phyloP scores from a whole-genome alignment of 2,329 filamentous ascomycete species.

The Talaromyces sp. region DNA sequence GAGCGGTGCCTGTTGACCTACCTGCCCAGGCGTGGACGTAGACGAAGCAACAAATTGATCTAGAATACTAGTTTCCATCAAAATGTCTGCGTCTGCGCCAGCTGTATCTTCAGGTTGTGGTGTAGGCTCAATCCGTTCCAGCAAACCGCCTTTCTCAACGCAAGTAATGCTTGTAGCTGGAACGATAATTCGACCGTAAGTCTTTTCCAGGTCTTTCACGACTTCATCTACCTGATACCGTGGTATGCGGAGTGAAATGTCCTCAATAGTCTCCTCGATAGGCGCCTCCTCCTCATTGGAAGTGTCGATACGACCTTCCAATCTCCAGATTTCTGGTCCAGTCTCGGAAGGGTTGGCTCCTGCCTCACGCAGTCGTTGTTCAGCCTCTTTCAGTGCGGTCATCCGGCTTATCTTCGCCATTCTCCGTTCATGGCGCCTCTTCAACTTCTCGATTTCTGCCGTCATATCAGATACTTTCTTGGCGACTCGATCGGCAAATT shows the following conservation, averaged over 20 bases:
- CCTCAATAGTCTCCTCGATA: constrained; percentile 22
- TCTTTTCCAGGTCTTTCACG: constrained; percentile 67
- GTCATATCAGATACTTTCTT: constrained; percentile 70
- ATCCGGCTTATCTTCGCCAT: constrained; percentile 71
- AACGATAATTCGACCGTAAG: constrained; percentile 64
- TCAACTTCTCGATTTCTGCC: constrained; percentile 80
- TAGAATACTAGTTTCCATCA: constrained; percentile 34
- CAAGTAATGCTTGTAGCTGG: constrained; percentile 64
- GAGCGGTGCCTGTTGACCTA: constrained; percentile 28
- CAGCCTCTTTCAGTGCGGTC: constrained; percentile 67
- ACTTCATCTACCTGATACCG: constrained; percentile 63
- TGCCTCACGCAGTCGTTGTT: constrained; percentile 69
- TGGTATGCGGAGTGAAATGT: constrained; percentile 42
- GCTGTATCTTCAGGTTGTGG: constrained; percentile 32
- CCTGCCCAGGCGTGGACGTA: constrained; percentile 15
- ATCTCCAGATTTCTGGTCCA: constrained; percentile 59
- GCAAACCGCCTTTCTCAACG: constrained; percentile 72
- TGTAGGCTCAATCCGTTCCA: constrained; percentile 51
- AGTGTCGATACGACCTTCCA: constrained; percentile 53
- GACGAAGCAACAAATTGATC: constrained; percentile 33
- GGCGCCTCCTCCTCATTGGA: constrained; percentile 34
- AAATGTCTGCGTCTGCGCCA: constrained; percentile 28
- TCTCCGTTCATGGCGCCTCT: constrained; percentile 69
- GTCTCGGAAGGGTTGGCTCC: constrained; percentile 54
- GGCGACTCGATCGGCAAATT: constrained; percentile 75